These are phyloP conservation scores for Rhizopogon sp. DNA, from an alignment of 768 basidiomycete genomes.

Conservation along the genomic window DNA sequence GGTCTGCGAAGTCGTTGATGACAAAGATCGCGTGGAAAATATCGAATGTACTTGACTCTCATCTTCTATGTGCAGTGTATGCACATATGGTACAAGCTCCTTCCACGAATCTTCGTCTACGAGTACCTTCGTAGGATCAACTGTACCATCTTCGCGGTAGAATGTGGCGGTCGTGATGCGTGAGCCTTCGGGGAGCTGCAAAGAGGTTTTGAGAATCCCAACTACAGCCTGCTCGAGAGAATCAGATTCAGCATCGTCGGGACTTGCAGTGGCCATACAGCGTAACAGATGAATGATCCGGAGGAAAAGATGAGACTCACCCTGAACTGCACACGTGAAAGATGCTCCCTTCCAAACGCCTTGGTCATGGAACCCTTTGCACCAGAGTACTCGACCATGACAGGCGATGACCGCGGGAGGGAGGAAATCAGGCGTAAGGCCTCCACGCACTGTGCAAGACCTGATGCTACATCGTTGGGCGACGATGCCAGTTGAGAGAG, in stretches of 20 bases:
- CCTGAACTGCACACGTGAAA: conserved; percentile 27
- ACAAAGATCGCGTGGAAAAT: conserved; percentile 4
- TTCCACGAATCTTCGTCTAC: conserved; percentile 29
- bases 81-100: conserved; percentile 26
- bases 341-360: conserved; percentile 25
- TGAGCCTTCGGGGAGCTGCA: conserved; percentile 15
- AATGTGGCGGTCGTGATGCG: conserved; percentile 19
- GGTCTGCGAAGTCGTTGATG: conserved; percentile 1
- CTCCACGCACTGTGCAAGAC: conserved; percentile 28
- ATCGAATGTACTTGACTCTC: conserved; percentile 10
- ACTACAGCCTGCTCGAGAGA: conserved; percentile 17
- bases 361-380: conserved; percentile 14
- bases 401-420: conserved; percentile 22
- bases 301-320: conserved; percentile 10
- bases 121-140: conserved; percentile 18
- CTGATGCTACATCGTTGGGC: conserved; percentile 27
- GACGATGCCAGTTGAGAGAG: conserved; percentile 26
- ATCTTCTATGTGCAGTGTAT: conserved; percentile 26
- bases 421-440: conserved; percentile 26
- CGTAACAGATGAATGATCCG: background rate
- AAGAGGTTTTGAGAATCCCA: conserved; percentile 18
- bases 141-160: conserved; percentile 24
- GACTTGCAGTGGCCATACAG: background rate
- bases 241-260: background rate
- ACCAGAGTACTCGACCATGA: conserved; percentile 19